Conservation (phyloP, 2,329 filamentous ascomycete genomes). For the Nakataea oryzae region DNA sequence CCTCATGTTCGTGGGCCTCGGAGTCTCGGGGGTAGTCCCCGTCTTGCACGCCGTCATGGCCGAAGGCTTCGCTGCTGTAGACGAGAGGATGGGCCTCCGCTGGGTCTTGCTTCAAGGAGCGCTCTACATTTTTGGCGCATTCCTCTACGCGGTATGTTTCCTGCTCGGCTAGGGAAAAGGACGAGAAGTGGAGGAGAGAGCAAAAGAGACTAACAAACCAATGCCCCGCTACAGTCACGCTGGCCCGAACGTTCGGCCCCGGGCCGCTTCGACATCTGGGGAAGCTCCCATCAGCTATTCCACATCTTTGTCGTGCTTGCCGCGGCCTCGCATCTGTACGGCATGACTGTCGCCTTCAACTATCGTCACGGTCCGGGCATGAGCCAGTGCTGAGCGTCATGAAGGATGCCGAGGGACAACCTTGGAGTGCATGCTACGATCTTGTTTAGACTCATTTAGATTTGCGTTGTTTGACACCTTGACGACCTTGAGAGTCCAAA, state of each 20-base stretch:
- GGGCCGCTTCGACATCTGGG: slow-evolving; percentile 79
- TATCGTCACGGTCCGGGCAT: slow-evolving; percentile 54
- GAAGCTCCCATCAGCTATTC: slow-evolving; percentile 93
- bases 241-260: slow-evolving; percentile 75
- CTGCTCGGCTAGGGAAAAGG: neutral
- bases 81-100: slow-evolving; percentile 64
- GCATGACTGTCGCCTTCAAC: slow-evolving; percentile 77
- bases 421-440: too few relatives aligned
- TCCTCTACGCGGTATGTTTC: slow-evolving; percentile 65
- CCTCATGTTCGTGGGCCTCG: slow-evolving; percentile 81
- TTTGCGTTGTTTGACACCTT: neutral
- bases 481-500: neutral
- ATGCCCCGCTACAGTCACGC: slow-evolving; percentile 39
- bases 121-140: slow-evolving; percentile 78
- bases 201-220: neutral
- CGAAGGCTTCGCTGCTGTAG: slow-evolving; percentile 57
- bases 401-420: neutral
- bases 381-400: neutral
- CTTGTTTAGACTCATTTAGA: neutral
- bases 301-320: slow-evolving; percentile 82
- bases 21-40: slow-evolving; percentile 73
- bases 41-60: slow-evolving; percentile 64
- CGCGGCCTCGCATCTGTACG: slow-evolving; percentile 69
- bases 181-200: too few relatives aligned
- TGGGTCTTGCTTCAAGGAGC: slow-evolving; percentile 74